Base-by-base conservation (phyloP, 441 rosid genomes). In the Populus hybrid region DNA sequence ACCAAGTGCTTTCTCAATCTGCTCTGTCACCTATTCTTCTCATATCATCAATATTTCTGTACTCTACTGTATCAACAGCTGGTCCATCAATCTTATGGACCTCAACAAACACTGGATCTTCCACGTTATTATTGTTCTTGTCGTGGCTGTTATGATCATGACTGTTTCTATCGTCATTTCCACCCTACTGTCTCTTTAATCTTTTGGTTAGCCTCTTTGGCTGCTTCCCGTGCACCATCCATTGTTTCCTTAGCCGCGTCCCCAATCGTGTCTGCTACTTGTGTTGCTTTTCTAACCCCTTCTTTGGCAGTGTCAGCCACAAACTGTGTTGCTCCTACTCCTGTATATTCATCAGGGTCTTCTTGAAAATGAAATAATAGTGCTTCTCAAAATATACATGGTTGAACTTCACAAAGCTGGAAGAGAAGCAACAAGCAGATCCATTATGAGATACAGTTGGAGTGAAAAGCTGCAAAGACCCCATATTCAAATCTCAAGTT, bases 191-290 rank as follows among this genome's bases (percentile, higher is more conserved):
- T 68, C 35, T 83, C 79, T 54, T 79, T 87, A 10, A 88, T 71
- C 79, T 80, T 85, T 72, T 85, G 78, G 42, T 84, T 83, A n/a
- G 86, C 79, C 57, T 82, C 91, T 57, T 72, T 82, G 0, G 85
- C 85, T 0, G 86, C 84, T 77, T 79, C 79, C 92, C 88, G 80
- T 16, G 89, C 91, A 6, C 86, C 86, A 20, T 87, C 95, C 84
- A 85, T 34, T 11, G 85, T 74, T 42, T 54, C 77, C 79, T 81
- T 85, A 40, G 79, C 85, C 2, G 82, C 73, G 11, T 87, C 88
- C 18, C 88, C 92, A 1, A 87, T 81, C n/a, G 78, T 76, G 5
- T 82, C 79, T 0, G 86, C 86, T 73, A 76, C 77, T 21, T 86
- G 84, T 54, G 76, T 88, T 3, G 81, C 86, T 74, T 79, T 85